A percentile compares a stretch with the other conserved stretches of the same genome.
These are phyloP conservation scores for Echites panduratus DNA, from an alignment of 257 asterid species.

Conservation along the genomic window DNA sequence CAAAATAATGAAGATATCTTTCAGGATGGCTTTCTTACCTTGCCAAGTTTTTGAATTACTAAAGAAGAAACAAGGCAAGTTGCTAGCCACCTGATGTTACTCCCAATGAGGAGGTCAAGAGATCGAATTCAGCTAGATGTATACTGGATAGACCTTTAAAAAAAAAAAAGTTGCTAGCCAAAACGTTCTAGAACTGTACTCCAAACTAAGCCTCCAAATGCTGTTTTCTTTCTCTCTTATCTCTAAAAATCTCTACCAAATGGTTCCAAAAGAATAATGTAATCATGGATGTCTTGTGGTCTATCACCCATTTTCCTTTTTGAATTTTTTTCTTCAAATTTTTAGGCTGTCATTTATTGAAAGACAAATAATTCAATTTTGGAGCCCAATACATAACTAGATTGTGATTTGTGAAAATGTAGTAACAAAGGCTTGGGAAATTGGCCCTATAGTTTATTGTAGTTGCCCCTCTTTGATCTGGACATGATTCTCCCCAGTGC, in stretches of 20 bases:
- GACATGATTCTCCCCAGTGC: neutral
- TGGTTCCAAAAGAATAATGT: neutral
- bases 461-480: neutral
- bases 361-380: neutral
- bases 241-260: neutral
- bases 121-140: too few relatives aligned
- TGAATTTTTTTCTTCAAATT: neutral
- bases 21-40: neutral
- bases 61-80: neutral
- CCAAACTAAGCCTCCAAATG: neutral
- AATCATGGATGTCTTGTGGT: neutral
- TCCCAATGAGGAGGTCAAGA: too few relatives aligned
- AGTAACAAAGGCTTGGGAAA: neutral
- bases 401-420: neutral
- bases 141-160: too few relatives aligned
- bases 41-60: neutral
- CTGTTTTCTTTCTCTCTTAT: neutral
- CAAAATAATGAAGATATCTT: neutral
- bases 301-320: neutral
- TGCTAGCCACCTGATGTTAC: too few relatives aligned
- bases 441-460: neutral
- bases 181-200: neutral
- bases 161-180: neutral
- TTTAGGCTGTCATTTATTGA: neutral
- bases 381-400: neutral